Conservation (phyloP, 768 basidiomycete genomes). For the Pluteus cervinus region DNA sequence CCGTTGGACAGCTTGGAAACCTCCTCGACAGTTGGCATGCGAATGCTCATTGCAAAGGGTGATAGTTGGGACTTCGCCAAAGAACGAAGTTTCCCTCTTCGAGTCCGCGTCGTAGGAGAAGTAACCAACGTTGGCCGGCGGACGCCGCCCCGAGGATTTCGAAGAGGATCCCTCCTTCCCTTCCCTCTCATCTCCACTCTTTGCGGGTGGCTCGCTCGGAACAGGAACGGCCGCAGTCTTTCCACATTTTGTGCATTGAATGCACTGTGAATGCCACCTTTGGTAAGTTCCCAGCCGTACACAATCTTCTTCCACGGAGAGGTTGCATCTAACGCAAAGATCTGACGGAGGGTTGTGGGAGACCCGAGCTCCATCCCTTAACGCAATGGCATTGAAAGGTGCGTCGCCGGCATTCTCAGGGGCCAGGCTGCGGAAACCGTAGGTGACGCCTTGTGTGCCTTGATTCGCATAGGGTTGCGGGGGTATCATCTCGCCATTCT, state of each 20-base stretch:
- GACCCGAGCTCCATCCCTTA: slow-evolving; percentile 42
- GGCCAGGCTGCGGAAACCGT: slow-evolving; percentile 89
- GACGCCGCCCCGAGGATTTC: slow-evolving; percentile 65
- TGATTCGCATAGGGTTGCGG: slow-evolving; percentile 42
- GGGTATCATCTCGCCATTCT: slow-evolving; percentile 57
- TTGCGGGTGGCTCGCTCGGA: slow-evolving; percentile 49
- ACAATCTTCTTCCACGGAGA: slow-evolving; percentile 97
- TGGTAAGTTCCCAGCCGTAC: slow-evolving; percentile 93
- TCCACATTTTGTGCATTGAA: slow-evolving; percentile 81
- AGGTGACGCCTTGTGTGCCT: slow-evolving; percentile 84
- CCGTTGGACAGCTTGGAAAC: slow-evolving; percentile 89
- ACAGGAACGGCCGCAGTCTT: slow-evolving; percentile 62
- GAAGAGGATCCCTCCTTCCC: slow-evolving; percentile 35
- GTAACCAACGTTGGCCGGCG: slow-evolving; percentile 72
- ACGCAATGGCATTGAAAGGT: slow-evolving; percentile 49
- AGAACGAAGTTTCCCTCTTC: slow-evolving; percentile 59
- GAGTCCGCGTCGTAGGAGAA: slow-evolving; percentile 78
- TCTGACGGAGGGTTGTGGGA: slow-evolving; percentile 80
- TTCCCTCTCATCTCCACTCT: slow-evolving; percentile 47
- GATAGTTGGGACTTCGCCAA: slow-evolving; percentile 66
- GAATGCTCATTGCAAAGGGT: slow-evolving; percentile 79
- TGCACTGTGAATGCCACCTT: slow-evolving; percentile 93
- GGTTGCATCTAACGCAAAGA: slow-evolving; percentile 81
- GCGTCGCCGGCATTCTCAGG: slow-evolving; percentile 89
- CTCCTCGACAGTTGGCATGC: slow-evolving; percentile 55